Base-by-base conservation (phyloP, 148 eudicot species). In the Limonium bicolor region DNA sequence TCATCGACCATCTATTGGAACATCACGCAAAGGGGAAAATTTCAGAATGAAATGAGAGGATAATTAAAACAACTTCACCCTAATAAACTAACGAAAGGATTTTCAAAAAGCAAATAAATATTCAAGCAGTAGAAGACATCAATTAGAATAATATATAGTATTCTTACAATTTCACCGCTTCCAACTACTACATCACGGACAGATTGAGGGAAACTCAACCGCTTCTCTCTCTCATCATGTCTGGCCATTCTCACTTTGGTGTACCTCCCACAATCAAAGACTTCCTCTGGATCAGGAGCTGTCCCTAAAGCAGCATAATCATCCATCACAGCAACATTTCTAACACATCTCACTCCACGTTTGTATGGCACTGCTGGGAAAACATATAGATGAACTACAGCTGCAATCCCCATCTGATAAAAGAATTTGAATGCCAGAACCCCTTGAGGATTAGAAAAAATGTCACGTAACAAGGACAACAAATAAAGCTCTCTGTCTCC, bases 171-270 rank as follows among this genome's bases (percentile, higher is more conserved):
- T 83, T 75, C 97, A 46, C 97, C 83, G 62, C 97, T 88, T 51
- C 97, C 94, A 22, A 88, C 54, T 9, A 88, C 97, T 20, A 88
- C 97, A 68, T 88, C 97, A 54, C 97, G 80, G 51, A 88, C 92
- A 29, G 84, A 83, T 63, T 88, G 97, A 43, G 78, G 97, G 34
- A 88, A 67, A 35, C 71, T 88, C 53, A 81, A 58, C 17, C 76
- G 67, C 60, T 77, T 63, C 37, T 71, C 82, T 52, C 72, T 59
- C 29, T 88, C 86, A 36, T 74, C 81, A 37, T 61, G 76, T 19
- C 59, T 62, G 62, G 72, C 59, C 36, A 72, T 37, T 25, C 58
- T 54, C 52, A 72, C 44, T 59, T 58, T 67, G 30, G 86, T 72
- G 27, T 63, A 65, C 66, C 71, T 72, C 42, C 76, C 75, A 56